These are phyloP conservation scores for Pyrrhoderma lamaoense DNA, from an alignment of 1,284 basidiomycete species.

Conservation along the genomic window DNA sequence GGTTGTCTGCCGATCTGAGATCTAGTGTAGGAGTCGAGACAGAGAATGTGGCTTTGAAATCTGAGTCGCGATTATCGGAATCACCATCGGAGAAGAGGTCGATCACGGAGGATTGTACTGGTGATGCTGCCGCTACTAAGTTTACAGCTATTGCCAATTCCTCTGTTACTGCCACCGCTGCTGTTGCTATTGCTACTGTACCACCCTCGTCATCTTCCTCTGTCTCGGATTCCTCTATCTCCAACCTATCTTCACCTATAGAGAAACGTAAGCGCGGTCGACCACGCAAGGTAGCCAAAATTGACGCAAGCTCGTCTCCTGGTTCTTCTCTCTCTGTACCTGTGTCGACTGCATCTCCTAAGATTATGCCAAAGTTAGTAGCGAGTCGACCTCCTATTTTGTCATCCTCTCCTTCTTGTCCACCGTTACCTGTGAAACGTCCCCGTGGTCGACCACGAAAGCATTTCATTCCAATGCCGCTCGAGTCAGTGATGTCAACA, in stretches of 20 bases:
- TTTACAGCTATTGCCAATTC: too few relatives aligned
- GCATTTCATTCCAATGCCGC: background rate
- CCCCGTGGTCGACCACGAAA: constrained; percentile 1
- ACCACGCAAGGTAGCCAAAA: background rate
- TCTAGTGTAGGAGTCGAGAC: too few relatives aligned
- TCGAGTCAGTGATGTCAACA: background rate
- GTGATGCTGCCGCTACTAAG: too few relatives aligned
- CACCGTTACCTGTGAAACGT: background rate
- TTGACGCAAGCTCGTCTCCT: background rate
- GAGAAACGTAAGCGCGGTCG: constrained; percentile 8
- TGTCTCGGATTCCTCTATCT: background rate
- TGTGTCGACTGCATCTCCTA: too few relatives aligned
- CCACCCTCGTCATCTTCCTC: background rate
- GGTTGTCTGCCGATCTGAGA: too few relatives aligned
- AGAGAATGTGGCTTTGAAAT: too few relatives aligned
- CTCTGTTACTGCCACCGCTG: too few relatives aligned
- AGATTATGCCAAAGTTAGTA: background rate
- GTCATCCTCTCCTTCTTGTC: background rate
- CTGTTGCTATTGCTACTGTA: too few relatives aligned
- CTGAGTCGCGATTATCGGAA: too few relatives aligned
- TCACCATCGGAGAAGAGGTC: too few relatives aligned
- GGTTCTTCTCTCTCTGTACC: background rate
- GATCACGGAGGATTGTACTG: too few relatives aligned
- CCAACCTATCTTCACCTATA: background rate
- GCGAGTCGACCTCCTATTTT: background rate